Conservation (phyloP, 2,329 filamentous ascomycete genomes). For the Didymella pinodella region DNA sequence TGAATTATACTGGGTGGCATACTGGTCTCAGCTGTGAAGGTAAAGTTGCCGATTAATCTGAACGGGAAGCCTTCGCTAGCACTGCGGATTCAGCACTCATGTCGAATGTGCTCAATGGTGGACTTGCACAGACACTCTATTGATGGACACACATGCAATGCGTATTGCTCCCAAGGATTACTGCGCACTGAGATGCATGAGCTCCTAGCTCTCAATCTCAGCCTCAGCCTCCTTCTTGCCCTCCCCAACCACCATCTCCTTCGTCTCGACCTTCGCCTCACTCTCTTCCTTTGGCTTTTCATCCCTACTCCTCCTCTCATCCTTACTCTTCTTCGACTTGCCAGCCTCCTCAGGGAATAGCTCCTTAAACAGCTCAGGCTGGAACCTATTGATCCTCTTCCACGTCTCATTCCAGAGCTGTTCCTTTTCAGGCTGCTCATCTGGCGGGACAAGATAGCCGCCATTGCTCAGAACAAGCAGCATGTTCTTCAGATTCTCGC, state of each 20-base stretch:
- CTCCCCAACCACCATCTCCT: constrained; percentile 8
- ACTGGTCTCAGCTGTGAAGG: no score
- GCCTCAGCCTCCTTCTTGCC: constrained; percentile 18
- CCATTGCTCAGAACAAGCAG: constrained; percentile 93
- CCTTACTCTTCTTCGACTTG: constrained; percentile 38
- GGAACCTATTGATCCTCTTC: constrained; percentile 66
- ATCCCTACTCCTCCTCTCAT: constrained; percentile 27
- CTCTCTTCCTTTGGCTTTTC: constrained; percentile 23
- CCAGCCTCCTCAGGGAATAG: constrained; percentile 62
- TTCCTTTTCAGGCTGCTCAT: constrained; percentile 59
- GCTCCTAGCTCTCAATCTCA: constrained; percentile 24
- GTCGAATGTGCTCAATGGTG: no score
- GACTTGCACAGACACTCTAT: not conserved
- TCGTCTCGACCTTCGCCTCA: constrained; percentile 9
- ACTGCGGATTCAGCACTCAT: no score
- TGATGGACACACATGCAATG: not conserved
- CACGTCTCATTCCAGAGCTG: constrained; percentile 69
- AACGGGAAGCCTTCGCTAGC: no score
- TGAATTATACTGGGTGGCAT: no score
- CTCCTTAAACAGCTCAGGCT: constrained; percentile 66
- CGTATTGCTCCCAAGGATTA: no score
- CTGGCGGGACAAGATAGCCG: constrained; percentile 79
- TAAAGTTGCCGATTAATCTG: no score
- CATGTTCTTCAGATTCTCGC: constrained; percentile 95
- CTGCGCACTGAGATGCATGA: not conserved